Evolutionary conservation across 441 rosid genomes (phyloP), one percentile per base, ranked within the genome.

Genomic region (Biscutella laevigata): DNA sequence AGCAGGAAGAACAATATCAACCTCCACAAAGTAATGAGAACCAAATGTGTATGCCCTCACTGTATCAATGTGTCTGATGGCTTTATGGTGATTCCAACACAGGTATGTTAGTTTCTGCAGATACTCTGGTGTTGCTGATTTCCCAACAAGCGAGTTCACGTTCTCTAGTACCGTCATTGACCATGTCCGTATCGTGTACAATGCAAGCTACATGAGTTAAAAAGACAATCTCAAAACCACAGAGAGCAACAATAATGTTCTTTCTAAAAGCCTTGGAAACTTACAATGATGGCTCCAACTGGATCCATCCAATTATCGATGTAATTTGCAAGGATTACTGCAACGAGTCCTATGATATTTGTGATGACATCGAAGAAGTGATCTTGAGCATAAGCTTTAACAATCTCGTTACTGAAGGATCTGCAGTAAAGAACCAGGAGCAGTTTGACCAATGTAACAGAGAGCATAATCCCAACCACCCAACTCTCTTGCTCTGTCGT

Each of bases 1-100:
- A 17, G 89, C 81, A 0, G 97, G 95, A 43, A 90, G 79, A 41
- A 90, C 94, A 0, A 90, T 86, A 68, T 90, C 97, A 19, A 90
- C 97, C 70, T 90, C 97, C 8, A 90, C 97, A 39, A 90, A 90
- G 71, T 86, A 90, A 67, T 90, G 94, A 42, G 94, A 86, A 6
- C 97, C 97, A 28, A 90, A 90, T 16, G 95, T 90, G 80, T 90
- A 90, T 4, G 95, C 97, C 27, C 97, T 74, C 53, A 90, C 94
- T 0, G 97, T 90, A 16, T 90, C 97, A 0, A 90, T 90, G 62
- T 84, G 95, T 58, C 87, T 76, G 17, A 90, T 70, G 19, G 94
- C 74, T 73, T 74, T 74, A 74, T 86, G 95, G 62, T 90, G 95
- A 67, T 90, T 90, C 97, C 97, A 90, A 55, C 92, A 86, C 16